Base-by-base conservation (phyloP, 2,329 filamentous ascomycete species). In the Venturia oleaginea region DNA sequence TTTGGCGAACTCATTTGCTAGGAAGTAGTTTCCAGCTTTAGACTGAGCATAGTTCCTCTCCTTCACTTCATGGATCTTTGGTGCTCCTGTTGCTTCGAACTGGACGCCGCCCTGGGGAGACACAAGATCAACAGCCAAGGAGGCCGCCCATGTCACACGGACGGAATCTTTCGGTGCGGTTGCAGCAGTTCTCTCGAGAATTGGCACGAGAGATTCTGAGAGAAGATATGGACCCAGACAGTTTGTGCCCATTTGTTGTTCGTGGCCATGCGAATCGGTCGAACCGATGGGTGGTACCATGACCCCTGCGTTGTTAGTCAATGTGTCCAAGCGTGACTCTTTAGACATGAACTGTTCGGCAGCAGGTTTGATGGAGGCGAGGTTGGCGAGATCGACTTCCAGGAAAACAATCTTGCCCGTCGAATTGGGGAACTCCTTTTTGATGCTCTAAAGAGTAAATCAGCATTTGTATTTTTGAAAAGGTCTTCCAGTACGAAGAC, bases 251-350 rank as follows among this genome's bases (percentile, higher is more conserved):
- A 66, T 32, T 43, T 66, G 65, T 10, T 65, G 66, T 46, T 76
- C 74, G 66, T 74, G 67, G 62, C 66, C 67, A 63, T 76, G 65
- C 8, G 59, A 22, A 46, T 34, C 43, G n/a, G 38, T 62, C 43
- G 57, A 61, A 15, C 40, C 59, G 13, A 19, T 15, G 15, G 67
- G 62, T 42, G 63, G 51, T 34, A 24, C 38, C 66, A 68, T 66
- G 7, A 75, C 69, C 8, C 74, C 75, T 0, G 75, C 76, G 64
- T 78, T 79, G 68, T 79, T 77, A 54, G 71, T 73, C 32, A 79
- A 69, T 27, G 79, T 72, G 67, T 79, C 76, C 11, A 79, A 72
- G 15, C 72, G 69, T 24, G 69, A 68, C 64, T 78, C 76, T 60
- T 71, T 68, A 4, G 67, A 55, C 27, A 70, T 64, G 66, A 79